Evolutionary conservation across 106 monocot species (phyloP).

Genomic region (Gastrodia elata): DNA sequence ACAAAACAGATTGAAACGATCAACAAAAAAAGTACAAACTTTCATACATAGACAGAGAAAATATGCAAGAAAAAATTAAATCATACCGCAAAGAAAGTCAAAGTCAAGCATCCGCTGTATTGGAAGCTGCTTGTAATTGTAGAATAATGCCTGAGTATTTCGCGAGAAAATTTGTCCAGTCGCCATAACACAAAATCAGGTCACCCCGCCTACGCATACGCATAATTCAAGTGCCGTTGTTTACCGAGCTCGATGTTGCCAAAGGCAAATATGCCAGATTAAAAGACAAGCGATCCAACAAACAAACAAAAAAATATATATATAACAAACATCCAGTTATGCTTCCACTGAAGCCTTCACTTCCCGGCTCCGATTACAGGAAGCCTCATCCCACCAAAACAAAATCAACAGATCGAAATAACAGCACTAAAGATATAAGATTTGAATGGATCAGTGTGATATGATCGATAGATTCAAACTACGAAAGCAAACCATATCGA

Average conservation of each 20-base stretch:
- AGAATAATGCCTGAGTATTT: conserved; percentile 80
- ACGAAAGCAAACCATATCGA: background rate
- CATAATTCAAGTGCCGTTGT: background rate
- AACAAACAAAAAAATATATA: background rate
- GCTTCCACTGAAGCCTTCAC: background rate
- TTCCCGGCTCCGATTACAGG: background rate
- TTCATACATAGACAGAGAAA: background rate
- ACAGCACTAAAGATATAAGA: background rate
- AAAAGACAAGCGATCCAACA: background rate
- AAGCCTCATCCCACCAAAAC: background rate
- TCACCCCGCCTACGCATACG: conserved; percentile 22
- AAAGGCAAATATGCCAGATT: background rate
- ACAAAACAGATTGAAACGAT: conserved; percentile 5
- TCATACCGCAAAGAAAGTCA: conserved; percentile 87
- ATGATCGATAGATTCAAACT: background rate
- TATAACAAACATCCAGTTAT: background rate
- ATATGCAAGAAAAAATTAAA: background rate
- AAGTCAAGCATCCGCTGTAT: conserved; percentile 98
- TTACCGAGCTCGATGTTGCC: background rate
- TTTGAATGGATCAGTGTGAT: background rate
- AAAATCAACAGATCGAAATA: background rate
- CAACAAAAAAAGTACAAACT: background rate
- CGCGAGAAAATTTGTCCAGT: conserved; percentile 83
- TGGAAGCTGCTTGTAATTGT: conserved; percentile 98
- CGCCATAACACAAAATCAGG: conserved; percentile 42